Evolutionary conservation across 2,329 filamentous ascomycete genomes (phyloP), one percentile per base, ranked within the genome.

Genomic region (Phialophora expanda): DNA sequence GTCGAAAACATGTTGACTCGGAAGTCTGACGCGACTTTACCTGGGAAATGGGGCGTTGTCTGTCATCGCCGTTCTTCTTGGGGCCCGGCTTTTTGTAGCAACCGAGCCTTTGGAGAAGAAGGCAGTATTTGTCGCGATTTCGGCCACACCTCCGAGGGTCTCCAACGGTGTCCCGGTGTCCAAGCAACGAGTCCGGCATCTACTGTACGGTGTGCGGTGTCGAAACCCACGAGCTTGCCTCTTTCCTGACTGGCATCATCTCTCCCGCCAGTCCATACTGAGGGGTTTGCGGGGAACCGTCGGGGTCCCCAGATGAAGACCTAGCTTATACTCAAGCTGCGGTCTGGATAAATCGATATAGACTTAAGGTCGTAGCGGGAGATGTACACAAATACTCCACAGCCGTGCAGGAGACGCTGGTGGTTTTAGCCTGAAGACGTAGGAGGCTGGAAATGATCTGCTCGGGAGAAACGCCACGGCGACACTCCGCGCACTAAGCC

Each of bases 261-360:
- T 26, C 48, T 32, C 22, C 1, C 26, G 22, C 32, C 32, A 17
- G n/a, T 55, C 26, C 24, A 14, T 30, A 4, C n/a, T 55, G 26
- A 55, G 28, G 53, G 53, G 28, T 55, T 55, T 55, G 53, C 53
- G 53, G 53, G 53, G 53, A 34, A 55, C 24, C 11, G 53, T 34
- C 53, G 53, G 53, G 53, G 53, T 55, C 24, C 26, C 53, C 53
- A 55, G 28, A 3, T 17, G 9, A 11, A n/a, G 11, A 17, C 28
- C n/a, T 34, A 51, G 48, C 20, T 22, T 55, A 34, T 55, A 5
- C n/a, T 55, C 53, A 17, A 55, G 12, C 26, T 24, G 20, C 53
- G 53, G 53, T 55, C 53, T 34, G 53, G 53, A n/a, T 55, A 55
- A 55, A n/a, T 32, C 28, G 53, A 55, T 55, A 51, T 51, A 51